Evolutionary conservation across 1,284 basidiomycete species (phyloP), one percentile per base, ranked within the genome.

Genomic region (Irpex sp.): DNA sequence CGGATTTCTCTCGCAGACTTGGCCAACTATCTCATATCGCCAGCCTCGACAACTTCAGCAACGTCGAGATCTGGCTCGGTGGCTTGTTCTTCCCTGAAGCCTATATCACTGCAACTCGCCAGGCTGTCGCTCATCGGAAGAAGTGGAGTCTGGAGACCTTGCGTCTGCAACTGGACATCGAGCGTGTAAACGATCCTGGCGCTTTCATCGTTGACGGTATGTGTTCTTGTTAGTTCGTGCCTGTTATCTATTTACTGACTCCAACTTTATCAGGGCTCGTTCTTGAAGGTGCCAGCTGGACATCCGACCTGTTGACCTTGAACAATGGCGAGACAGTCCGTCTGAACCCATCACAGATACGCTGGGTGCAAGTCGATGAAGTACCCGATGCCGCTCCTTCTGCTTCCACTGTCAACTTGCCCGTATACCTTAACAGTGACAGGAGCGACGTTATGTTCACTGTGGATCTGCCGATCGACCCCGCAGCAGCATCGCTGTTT

Each of bases 61-160:
- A 91, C 64, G 80, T 94, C 39, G 88, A 91, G 72, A 89, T 93
- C 45, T 94, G 92, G 90, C 82, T 97, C 12, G 94, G 95, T 37
- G 92, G 93, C 0, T 74, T 98, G 58, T 97, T 98, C 83, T 95
- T 93, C 82, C 96, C 96, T 1, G 93, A 96, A 70, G 94, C 94
- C 2, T 97, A 94, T 73, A 84, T 98, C 68, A 97, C 95, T 0
- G 95, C 95, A 1, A 96, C 94, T 1, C 83, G 95, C 58, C 96
- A 98, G 75, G 87, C 91, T 16, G 90, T 95, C 6, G 95, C 95
- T 2, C 94, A 97, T 72, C 82, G 87, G 60, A 94, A 91, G 76
- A 86, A 87, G 65, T 93, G 91, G 88, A 95, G 93, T 73, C 78
- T 98, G 65, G 95, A 98, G 75, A 94, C 93, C n/a, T 74, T 97